Evolutionary conservation across 768 basidiomycete genomes (phyloP), one percentile per base, ranked within the genome.

Genomic region (Trametes cubensis): DNA sequence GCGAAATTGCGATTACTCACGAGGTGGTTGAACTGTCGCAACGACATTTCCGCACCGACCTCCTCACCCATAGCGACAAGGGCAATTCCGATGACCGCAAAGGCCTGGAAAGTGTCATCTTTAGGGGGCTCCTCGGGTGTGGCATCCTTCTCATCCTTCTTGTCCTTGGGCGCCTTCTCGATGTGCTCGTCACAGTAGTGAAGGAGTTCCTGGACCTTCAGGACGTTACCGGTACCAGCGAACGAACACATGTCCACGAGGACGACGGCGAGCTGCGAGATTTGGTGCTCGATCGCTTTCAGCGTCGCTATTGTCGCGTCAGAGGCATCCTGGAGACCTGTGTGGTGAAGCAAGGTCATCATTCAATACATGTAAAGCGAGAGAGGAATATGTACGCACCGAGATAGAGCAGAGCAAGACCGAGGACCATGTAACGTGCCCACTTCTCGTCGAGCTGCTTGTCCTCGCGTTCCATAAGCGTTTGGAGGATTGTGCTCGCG

Each of bases 41-140:
- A 77, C n/a, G 92, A 88, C 97, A 99, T 98, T 74, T 98, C 94
- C 2, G 95, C 88, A 50, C 97, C 97, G 50, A 98, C 87, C 23
- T 98, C 96, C 76, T 99, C 97, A 20, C 97, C 97, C 95, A 98
- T 98, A 4, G 97, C 88, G 46, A 98, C 91, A 61, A 98, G 75
- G 0, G 96, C 88, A 69, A 99, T 92, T 26, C 94, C 97, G 58
- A 98, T 80, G 30, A 96, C 94, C 17, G 96, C 92, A 64, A 98
- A 90, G 0, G 93, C 85, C 73, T 98, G 92, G 81, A 92, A 93
- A 30, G 88, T 88, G 66, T 94, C 91, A 62, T 92, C 87, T 56
- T 72, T 68, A 23, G 77, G 76, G 64, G 84, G 78, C 55, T 78
- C 77, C 62, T 70, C 79, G 65, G 70, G 79, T 67, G 79, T 71